phyloP scores from a whole-genome alignment of 352 stramenopile species.

The Thraustotheca clavata region DNA sequence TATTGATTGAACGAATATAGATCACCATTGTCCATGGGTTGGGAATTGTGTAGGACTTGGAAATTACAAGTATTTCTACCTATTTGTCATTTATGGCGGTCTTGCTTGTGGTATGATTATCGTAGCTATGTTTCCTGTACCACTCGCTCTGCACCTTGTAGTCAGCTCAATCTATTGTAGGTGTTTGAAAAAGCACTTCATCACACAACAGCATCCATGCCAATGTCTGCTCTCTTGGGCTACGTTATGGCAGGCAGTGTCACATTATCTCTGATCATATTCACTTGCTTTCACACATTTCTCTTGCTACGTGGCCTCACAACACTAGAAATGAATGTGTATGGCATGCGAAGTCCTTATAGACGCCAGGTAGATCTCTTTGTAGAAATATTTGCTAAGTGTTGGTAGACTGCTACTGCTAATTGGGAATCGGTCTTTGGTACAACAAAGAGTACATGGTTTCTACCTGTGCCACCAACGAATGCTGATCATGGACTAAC shows the following conservation, averaged over 20 bases:
- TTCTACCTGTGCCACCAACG: background rate
- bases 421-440: constrained; percentile 19
- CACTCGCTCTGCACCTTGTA: constrained; percentile 27
- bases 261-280: constrained; percentile 55
- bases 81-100: constrained; percentile 75
- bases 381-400: background rate
- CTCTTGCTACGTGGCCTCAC: constrained; percentile 55
- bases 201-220: constrained; percentile 28
- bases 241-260: constrained; percentile 65
- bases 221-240: constrained; percentile 44
- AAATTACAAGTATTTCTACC: constrained; percentile 86
- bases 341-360: constrained; percentile 14
- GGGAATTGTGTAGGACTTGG: constrained; percentile 71
- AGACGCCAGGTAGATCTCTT: background rate
- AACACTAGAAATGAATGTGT: constrained; percentile 48
- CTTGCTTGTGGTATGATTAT: constrained; percentile 53
- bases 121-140: constrained; percentile 41
- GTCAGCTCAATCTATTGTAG: background rate
- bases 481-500: constrained; percentile 1
- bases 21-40: constrained; percentile 98
- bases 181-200: constrained; percentile 1
- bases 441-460: background rate
- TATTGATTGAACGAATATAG: constrained; percentile 28
- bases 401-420: background rate
- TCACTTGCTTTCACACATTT: constrained; percentile 63